Evolutionary conservation across 345 rosid species (phyloP).

Genomic region (Euphorbia pulcherrima): DNA sequence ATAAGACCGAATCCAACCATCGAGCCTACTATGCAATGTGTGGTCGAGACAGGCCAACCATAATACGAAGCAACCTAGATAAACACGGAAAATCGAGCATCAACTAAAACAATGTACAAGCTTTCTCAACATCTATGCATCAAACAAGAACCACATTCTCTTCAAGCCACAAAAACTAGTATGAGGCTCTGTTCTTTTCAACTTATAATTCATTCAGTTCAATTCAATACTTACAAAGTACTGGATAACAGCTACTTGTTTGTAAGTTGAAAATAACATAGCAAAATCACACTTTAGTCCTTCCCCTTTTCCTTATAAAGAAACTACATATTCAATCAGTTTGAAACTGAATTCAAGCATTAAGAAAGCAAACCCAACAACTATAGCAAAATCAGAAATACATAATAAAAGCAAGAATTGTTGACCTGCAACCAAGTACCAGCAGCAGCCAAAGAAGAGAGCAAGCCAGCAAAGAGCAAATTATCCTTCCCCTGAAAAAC

Average conservation of each 20-base stretch:
- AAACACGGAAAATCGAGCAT: slow-evolving; percentile 6
- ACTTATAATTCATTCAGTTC: no score
- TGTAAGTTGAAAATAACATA: no score
- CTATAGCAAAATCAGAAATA: background rate
- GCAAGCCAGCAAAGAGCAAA: slow-evolving; percentile 77
- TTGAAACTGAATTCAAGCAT: background rate
- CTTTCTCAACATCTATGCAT: no score
- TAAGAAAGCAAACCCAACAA: background rate
- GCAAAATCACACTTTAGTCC: background rate
- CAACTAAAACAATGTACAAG: background rate
- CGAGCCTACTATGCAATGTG: slow-evolving; percentile 92
- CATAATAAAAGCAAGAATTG: slow-evolving; percentile 1
- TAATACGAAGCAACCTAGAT: slow-evolving; percentile 80
- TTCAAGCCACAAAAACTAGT: no score
- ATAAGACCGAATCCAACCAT: slow-evolving; percentile 97
- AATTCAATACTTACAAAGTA: no score
- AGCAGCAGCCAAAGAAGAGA: slow-evolving; percentile 86
- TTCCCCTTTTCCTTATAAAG: background rate
- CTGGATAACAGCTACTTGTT: no score
- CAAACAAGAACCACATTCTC: background rate
- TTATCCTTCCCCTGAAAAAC: slow-evolving; percentile 85
- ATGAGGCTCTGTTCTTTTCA: no score
- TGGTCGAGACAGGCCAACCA: slow-evolving; percentile 97
- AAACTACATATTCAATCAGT: no score
- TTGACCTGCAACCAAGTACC: slow-evolving; percentile 97